Evolutionary conservation across 1,284 basidiomycete genomes (phyloP).

Genomic region (Leccinum griseonigrum): DNA sequence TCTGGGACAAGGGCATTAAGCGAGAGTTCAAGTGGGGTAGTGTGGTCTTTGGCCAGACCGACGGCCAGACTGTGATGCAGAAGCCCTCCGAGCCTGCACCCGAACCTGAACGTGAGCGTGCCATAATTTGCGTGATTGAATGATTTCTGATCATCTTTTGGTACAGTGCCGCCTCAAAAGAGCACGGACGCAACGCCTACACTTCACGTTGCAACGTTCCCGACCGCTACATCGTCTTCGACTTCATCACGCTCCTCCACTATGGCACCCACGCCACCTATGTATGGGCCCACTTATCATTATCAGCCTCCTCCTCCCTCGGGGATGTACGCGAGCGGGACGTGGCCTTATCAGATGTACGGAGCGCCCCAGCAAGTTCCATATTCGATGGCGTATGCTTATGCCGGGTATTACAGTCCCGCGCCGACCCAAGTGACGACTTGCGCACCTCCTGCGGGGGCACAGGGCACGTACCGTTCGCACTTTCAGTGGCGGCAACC

Average conservation of each 20-base stretch:
- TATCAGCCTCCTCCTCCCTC: conserved; percentile 21
- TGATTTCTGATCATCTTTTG: conserved; percentile 5
- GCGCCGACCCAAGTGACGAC: conserved; percentile 5
- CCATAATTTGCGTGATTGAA: not conserved
- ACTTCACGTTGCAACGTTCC: conserved; percentile 36
- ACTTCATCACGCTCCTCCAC: conserved; percentile 20
- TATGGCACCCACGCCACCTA: conserved; percentile 20
- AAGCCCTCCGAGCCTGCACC: conserved; percentile 55
- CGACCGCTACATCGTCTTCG: conserved; percentile 30
- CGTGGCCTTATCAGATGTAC: conserved; percentile 34
- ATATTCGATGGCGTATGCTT: conserved; percentile 22
- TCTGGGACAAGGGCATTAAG: conserved; percentile 70
- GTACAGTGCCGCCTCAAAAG: conserved; percentile 18
- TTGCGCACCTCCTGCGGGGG: conserved; percentile 17
- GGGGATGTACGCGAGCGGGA: conserved; percentile 26
- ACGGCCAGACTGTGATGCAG: conserved; percentile 54
- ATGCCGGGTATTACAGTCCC: conserved; percentile 18
- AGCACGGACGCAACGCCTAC: conserved; percentile 13
- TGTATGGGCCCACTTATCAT: conserved; percentile 25
- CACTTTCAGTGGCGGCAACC: conserved; percentile 43
- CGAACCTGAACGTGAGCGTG: conserved; percentile 32
- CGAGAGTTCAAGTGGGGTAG: conserved; percentile 79
- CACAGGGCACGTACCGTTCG: conserved; percentile 27
- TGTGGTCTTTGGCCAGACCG: conserved; percentile 65
- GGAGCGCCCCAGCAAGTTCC: conserved; percentile 16